Conservation (phyloP, 345 rosid genomes). For the Euphorbia tirucalli region DNA sequence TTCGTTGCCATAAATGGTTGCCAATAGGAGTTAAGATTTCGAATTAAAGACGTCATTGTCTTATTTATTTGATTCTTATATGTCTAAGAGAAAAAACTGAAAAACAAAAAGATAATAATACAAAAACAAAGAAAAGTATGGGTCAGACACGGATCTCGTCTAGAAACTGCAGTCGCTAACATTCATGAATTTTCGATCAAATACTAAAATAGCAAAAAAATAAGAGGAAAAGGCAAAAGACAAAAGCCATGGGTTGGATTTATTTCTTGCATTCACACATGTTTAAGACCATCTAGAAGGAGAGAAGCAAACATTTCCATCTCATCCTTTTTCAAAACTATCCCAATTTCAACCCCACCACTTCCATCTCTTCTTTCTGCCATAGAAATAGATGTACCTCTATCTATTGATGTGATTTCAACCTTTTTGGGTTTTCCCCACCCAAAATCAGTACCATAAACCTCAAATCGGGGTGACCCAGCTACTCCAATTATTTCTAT, state of each 20-base stretch:
- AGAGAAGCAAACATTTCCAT: not conserved
- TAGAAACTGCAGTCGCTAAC: too few species aligned
- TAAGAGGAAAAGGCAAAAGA: too few species aligned
- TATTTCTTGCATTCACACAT: not conserved
- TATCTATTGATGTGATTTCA: conserved; percentile 2
- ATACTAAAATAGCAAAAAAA: too few species aligned
- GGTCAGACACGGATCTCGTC: too few species aligned
- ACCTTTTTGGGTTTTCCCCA: conserved; percentile 5
- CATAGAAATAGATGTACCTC: conserved; percentile 16
- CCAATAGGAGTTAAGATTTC: too few species aligned
- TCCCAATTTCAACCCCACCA: conserved; percentile 37
- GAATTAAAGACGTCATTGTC: too few species aligned
- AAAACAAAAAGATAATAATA: too few species aligned
- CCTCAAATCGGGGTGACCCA: not conserved
- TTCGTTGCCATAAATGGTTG: too few species aligned
- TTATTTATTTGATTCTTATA: too few species aligned
- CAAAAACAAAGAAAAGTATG: too few species aligned
- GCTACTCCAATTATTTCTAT: not conserved
- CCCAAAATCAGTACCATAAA: conserved; percentile 3
- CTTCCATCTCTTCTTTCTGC: conserved; percentile 30
- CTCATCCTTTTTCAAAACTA: conserved; percentile 10
- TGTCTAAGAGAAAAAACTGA: too few species aligned
- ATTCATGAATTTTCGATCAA: too few species aligned
- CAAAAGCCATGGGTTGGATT: not conserved
- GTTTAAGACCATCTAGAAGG: conserved; percentile 1